Conservation (phyloP, 1,284 basidiomycete species). For the Veloboletus limbatus region DNA sequence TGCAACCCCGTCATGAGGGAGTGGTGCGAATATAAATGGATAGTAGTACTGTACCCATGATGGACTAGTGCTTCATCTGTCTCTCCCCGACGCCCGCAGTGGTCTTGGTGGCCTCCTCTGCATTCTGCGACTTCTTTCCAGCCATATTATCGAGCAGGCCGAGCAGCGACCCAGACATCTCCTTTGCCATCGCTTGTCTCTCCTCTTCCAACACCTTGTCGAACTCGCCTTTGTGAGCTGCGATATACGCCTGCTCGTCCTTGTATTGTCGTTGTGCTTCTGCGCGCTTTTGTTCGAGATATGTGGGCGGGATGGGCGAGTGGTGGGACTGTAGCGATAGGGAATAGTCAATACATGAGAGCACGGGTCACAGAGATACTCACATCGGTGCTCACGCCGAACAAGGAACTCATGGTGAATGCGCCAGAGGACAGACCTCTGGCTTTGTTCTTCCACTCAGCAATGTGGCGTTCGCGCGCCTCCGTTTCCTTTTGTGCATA, state of each 20-base stretch:
- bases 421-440: slow-evolving; percentile 44
- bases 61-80: slow-evolving; percentile 8
- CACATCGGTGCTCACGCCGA: slow-evolving; percentile 29
- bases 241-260: slow-evolving; percentile 88
- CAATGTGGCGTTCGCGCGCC: slow-evolving; percentile 72
- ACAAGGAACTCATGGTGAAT: slow-evolving; percentile 51
- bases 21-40: no score
- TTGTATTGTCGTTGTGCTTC: slow-evolving; percentile 84
- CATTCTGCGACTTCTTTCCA: slow-evolving; percentile 39
- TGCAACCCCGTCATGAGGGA: no score
- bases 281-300: slow-evolving; percentile 86
- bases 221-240: slow-evolving; percentile 78
- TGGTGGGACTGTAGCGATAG: slow-evolving; percentile 21
- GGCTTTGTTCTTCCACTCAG: slow-evolving; percentile 74
- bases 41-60: no score
- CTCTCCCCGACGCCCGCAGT: slow-evolving; percentile 7
- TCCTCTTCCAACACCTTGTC: slow-evolving; percentile 81
- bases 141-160: slow-evolving; percentile 38
- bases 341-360: slow-evolving; percentile 2
- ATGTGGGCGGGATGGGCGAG: slow-evolving; percentile 66
- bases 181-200: slow-evolving; percentile 69
- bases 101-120: slow-evolving; percentile 1
- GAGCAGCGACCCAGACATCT: slow-evolving; percentile 50
- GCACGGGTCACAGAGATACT: background rate
- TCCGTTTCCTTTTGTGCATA: slow-evolving; percentile 87